phyloP scores from a whole-genome alignment of 2,329 filamentous ascomycete genomes.

The Stagonosporopsis vannaccii region DNA sequence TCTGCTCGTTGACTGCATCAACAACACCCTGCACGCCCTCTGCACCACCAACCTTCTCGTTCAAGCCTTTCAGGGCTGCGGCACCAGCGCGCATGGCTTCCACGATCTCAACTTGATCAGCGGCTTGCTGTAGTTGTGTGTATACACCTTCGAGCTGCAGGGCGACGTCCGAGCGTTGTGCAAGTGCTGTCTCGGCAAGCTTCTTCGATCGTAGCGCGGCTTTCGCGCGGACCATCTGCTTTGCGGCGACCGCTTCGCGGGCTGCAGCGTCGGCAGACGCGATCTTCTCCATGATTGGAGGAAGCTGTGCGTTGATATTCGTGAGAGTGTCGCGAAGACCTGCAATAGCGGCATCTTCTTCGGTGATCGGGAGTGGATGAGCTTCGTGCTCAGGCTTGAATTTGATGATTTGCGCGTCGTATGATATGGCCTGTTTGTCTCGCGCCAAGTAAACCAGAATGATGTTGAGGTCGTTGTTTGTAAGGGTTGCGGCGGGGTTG shows the following conservation, averaged over 20 bases:
- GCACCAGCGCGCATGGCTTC: conserved; percentile 82
- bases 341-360: conserved; percentile 82
- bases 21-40: conserved; percentile 79
- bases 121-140: conserved; percentile 82
- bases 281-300: conserved; percentile 66
- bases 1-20: conserved; percentile 78
- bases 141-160: conserved; percentile 84
- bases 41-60: conserved; percentile 77
- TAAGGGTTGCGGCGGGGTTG: conserved; percentile 38
- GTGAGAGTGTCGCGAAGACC: conserved; percentile 77
- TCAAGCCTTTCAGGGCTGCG: conserved; percentile 74
- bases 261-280: conserved; percentile 62
- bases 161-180: conserved; percentile 75
- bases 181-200: conserved; percentile 75
- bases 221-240: conserved; percentile 78
- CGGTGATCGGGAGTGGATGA: conserved; percentile 66
- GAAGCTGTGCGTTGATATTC: conserved; percentile 71
- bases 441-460: conserved; percentile 62
- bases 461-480: conserved; percentile 73
- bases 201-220: conserved; percentile 85
- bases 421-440: conserved; percentile 75
- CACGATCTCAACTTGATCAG: conserved; percentile 83
- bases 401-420: conserved; percentile 80
- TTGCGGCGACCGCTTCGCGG: conserved; percentile 72
- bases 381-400: conserved; percentile 61